phyloP scores from a whole-genome alignment of 2,329 filamentous ascomycete species.

The Fusarium aywerte region DNA sequence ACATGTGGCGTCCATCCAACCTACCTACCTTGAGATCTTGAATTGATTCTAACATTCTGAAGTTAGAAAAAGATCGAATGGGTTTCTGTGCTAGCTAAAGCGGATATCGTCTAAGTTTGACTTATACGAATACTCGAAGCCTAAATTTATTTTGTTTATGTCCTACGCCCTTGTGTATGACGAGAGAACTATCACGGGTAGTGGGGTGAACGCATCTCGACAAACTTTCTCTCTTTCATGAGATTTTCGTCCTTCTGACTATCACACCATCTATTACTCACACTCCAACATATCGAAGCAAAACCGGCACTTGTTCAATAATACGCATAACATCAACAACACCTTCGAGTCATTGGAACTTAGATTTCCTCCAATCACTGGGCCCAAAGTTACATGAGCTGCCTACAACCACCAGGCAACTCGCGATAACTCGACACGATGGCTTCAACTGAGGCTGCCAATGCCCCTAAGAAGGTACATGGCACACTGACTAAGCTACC shows the following conservation, averaged over 20 bases:
- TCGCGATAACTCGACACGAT: conserved; percentile 28
- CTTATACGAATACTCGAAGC: too few species aligned
- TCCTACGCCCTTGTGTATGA: neutral
- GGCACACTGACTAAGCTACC: conserved; percentile 50
- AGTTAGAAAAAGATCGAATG: neutral
- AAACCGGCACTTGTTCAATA: neutral
- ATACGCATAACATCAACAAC: neutral
- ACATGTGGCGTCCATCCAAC: conserved; percentile 27
- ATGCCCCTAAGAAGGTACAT: conserved; percentile 29
- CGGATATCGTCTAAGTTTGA: neutral
- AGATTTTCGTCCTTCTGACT: neutral
- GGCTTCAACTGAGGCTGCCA: conserved; percentile 32
- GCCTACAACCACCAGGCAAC: conserved; percentile 30
- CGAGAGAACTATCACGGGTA: neutral
- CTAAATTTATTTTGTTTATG: neutral
- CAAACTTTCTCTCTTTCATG: conserved; percentile 11
- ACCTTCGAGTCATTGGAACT: neutral
- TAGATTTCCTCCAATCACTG: neutral
- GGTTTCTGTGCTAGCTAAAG: neutral
- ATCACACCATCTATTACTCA: neutral
- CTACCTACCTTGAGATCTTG: neutral
- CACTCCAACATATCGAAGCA: neutral
- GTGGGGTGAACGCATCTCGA: conserved; percentile 16
- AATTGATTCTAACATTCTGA: neutral
- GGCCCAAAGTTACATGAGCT: conserved; percentile 6